Base-by-base conservation (phyloP, 2,329 filamentous ascomycete genomes). In the Cercospora sp. region DNA sequence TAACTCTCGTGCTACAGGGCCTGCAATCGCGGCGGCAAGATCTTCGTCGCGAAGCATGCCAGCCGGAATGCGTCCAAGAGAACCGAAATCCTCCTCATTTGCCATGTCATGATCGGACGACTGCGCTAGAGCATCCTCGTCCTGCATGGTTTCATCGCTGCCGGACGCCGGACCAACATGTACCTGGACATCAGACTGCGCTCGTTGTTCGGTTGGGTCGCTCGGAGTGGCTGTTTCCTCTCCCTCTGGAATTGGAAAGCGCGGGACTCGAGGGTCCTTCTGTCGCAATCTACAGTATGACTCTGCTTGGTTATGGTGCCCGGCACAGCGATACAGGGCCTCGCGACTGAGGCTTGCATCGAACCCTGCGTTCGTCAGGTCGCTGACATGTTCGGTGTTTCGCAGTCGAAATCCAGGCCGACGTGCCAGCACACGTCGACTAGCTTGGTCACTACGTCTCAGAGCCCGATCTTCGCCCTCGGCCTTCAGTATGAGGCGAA, bases 281-380 rank as follows among this genome's bases (percentile, higher is more conserved):
- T 67, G 70, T 18, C 77, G 71, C 40, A 79, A 87, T 66, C 83
- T 84, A 76, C 91, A 95, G 77, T 98, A 98, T 66, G 95, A 91
- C 37, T 84, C 82, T 6, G 92, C 89, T 28, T 83, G 81, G 2
- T 81, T 78, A 4, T 80, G 74, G 63, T 86, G 86, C 66, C 92
- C 92, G 75, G 92, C 91, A 74, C 92, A 92, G 65, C 94, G 89
- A 78, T 92, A 97, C 0, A 95, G 82, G 32, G 92, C 93, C 79
- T 98, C 94, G 34, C 87, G 85, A 6, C 87, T 90, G 63, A 97
- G 83, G 12, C 88, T 86, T 53, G 86, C 82, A 21, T 88, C 83
- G 67, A 82, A 87, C 1, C 84, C 85, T 65, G 82, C 82, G 8
- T 84, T 82, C 58, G 78, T 80, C 18, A 88, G 75, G 30, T 81